A percentile compares a stretch with the other conserved stretches of the same genome.
Evolutionary conservation across 345 rosid genomes (phyloP).

Genomic region (Reutealis trisperma): DNA sequence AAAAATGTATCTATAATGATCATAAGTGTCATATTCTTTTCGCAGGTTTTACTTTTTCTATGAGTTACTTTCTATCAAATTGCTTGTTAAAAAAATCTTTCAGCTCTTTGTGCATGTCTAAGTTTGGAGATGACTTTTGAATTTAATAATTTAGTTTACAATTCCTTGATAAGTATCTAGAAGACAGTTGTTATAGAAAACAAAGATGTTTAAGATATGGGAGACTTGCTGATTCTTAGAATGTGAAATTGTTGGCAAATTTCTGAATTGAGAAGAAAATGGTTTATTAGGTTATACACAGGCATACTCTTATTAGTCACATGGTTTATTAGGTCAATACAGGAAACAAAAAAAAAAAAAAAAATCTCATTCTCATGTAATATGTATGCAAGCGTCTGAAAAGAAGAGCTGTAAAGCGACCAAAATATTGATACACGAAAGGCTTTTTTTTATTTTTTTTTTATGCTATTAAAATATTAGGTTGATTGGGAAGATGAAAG

Average conservation of each 20-base stretch:
- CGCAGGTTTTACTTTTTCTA: neutral
- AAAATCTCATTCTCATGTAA: neutral
- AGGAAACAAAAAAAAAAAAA: neutral
- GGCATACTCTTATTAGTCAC: neutral
- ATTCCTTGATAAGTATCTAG: neutral
- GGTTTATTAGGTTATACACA: neutral
- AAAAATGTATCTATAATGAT: neutral
- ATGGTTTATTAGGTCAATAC: neutral
- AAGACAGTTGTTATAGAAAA: neutral
- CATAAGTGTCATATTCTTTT: neutral
- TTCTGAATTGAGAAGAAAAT: neutral
- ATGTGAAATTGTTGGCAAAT: neutral
- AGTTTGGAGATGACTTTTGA: neutral
- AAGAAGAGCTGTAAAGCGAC: neutral
- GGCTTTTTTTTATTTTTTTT: too few relatives aligned
- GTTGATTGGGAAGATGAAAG: slow-evolving; percentile 91
- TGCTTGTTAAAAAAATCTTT: neutral
- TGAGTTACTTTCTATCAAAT: neutral
- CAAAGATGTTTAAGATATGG: neutral
- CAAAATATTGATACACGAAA: neutral
- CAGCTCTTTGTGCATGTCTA: slow-evolving; percentile 1
- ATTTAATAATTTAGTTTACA: neutral
- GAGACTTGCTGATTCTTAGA: neutral
- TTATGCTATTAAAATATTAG: too few relatives aligned
- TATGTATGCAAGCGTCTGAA: neutral